Percentiles rank a stretch among this genome's conserved stretches.
These are phyloP conservation scores for Catharanthus roseus DNA, from an alignment of 257 asterid genomes.

Conservation along the genomic window DNA sequence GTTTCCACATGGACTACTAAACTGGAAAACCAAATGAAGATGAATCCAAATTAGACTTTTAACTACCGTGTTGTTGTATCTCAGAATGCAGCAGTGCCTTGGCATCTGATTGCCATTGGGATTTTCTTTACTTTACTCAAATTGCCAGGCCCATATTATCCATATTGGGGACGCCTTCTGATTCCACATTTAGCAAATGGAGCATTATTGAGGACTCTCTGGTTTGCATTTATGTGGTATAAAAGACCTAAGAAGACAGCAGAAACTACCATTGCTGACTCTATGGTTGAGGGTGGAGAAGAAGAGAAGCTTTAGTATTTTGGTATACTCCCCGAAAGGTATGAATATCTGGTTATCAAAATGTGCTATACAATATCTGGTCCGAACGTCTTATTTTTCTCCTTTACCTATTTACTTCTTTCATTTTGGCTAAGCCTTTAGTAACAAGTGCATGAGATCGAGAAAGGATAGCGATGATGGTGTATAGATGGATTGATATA, in stretches of 20 bases:
- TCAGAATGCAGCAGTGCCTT: slow-evolving; percentile 78
- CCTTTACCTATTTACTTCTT: not conserved
- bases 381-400: not conserved
- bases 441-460: not conserved
- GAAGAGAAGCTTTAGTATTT: slow-evolving; percentile 19
- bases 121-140: slow-evolving; percentile 62
- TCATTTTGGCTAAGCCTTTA: not conserved
- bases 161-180: slow-evolving; percentile 87
- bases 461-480: too few relatives aligned
- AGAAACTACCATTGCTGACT: slow-evolving; percentile 21
- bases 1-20: not conserved
- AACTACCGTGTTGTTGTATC: slow-evolving; percentile 11
- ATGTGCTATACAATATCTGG: not conserved
- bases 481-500: not conserved
- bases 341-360: not conserved
- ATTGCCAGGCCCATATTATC: slow-evolving; percentile 87
- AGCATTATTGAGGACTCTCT: slow-evolving; percentile 62
- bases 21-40: not conserved
- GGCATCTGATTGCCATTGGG: slow-evolving; percentile 66
- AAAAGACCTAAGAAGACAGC: slow-evolving; percentile 39
- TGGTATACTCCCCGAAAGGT: slow-evolving; percentile 28
- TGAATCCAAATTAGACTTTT: not conserved
- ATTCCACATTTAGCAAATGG: slow-evolving; percentile 91
- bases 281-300: slow-evolving; percentile 23
- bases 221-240: slow-evolving; percentile 73